Evolutionary conservation across 2,329 filamentous ascomycete species (phyloP).

Genomic region (Cyphellophora attinorum): DNA sequence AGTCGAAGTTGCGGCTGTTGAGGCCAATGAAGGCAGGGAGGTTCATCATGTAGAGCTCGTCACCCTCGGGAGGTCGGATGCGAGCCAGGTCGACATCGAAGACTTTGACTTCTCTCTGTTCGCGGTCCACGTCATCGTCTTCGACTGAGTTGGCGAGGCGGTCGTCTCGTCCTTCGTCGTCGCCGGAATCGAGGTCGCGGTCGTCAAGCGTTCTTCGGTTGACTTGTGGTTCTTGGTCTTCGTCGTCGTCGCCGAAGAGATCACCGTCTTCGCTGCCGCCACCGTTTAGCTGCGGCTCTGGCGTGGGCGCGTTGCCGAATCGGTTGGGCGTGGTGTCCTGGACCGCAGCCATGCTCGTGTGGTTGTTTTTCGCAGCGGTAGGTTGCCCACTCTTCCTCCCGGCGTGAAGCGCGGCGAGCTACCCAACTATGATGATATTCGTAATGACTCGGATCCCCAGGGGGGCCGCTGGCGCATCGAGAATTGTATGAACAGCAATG

Average conservation of each 20-base stretch:
- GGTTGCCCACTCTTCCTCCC: too few species aligned
- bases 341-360: neutral
- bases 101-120: conserved; percentile 34
- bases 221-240: conserved; percentile 18
- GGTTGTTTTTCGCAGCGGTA: too few species aligned
- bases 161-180: conserved; percentile 50
- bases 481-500: too few species aligned
- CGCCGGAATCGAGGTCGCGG: conserved; percentile 54
- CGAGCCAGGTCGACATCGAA: conserved; percentile 33
- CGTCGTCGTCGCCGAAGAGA: conserved; percentile 38
- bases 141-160: conserved; percentile 38
- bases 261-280: conserved; percentile 25
- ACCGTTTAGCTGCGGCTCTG: conserved; percentile 20
- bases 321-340: neutral
- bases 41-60: conserved; percentile 54
- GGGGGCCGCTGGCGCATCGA: too few species aligned
- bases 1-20: conserved; percentile 52
- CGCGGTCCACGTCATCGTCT: conserved; percentile 29
- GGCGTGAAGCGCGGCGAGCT: too few species aligned
- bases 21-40: conserved; percentile 55
- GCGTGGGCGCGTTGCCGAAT: neutral
- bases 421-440: too few species aligned
- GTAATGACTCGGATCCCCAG: too few species aligned
- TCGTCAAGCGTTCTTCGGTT: conserved; percentile 44
- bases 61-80: conserved; percentile 47